phyloP scores from a whole-genome alignment of 805 yeast genomes.

The Saitoella complicata region DNA sequence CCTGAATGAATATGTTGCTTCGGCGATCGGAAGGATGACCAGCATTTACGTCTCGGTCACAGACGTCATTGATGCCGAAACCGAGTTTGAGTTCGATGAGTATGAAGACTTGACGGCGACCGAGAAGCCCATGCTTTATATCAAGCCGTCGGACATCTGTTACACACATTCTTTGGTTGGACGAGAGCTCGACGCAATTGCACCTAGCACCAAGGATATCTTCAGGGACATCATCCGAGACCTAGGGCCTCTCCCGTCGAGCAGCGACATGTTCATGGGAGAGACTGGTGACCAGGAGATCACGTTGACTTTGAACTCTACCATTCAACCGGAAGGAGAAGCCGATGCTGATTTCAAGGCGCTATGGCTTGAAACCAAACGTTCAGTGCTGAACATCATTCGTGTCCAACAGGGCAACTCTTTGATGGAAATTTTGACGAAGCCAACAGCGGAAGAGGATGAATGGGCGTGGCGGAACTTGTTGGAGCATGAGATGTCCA shows the following conservation, averaged over 20 bases:
- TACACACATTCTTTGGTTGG: constrained; percentile 24
- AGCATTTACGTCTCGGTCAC: neutral
- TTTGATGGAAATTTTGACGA: constrained; percentile 50
- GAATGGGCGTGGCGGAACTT: constrained; percentile 48
- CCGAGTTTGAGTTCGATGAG: constrained; percentile 39
- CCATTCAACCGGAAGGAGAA: constrained; percentile 27
- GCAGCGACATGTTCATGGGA: constrained; percentile 31
- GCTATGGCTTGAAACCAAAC: constrained; percentile 58
- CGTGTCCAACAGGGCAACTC: constrained; percentile 60
- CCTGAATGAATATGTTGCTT: constrained; percentile 50
- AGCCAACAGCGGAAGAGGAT: constrained; percentile 50
- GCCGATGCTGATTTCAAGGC: constrained; percentile 43
- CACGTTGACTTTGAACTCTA: constrained; percentile 44
- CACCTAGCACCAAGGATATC: constrained; percentile 32
- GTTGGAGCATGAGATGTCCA: constrained; percentile 29
- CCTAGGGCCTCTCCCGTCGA: constrained; percentile 27
- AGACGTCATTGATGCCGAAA: constrained; percentile 1
- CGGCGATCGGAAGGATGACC: constrained; percentile 30
- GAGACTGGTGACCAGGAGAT: constrained; percentile 37
- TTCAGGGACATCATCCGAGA: constrained; percentile 30
- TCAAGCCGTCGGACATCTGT: constrained; percentile 23
- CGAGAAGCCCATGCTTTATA: constrained; percentile 24
- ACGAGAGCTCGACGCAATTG: constrained; percentile 17
- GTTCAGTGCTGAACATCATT: constrained; percentile 66
- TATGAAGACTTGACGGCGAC: constrained; percentile 53